Percentiles rank a stretch among this genome's conserved stretches.
Conservation (phyloP, 2,329 filamentous ascomycete genomes). For the Aspergillus sp. region DNA sequence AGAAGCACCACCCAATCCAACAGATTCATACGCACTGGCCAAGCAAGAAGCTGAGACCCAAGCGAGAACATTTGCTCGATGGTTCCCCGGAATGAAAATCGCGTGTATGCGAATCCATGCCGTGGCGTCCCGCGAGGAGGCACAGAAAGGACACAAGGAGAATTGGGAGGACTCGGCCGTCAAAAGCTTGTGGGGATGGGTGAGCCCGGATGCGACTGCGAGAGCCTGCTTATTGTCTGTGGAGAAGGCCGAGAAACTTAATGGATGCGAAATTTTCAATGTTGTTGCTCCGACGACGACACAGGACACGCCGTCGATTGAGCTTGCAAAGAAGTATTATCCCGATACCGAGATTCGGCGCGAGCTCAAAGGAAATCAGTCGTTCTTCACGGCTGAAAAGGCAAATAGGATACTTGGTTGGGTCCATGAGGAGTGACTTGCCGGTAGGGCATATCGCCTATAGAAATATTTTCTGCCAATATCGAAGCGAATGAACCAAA, state of each 20-base stretch:
- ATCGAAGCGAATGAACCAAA: neutral
- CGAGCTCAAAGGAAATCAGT: slow-evolving; percentile 26
- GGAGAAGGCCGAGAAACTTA: slow-evolving; percentile 33
- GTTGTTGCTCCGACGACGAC: slow-evolving; percentile 36
- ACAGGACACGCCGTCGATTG: slow-evolving; percentile 23
- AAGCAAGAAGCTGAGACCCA: slow-evolving; percentile 41
- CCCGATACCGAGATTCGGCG: slow-evolving; percentile 27
- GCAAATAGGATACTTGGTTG: slow-evolving; percentile 22
- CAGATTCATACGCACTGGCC: slow-evolving; percentile 40
- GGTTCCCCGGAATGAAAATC: slow-evolving; percentile 43
- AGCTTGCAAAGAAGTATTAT: slow-evolving; percentile 28
- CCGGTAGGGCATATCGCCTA: neutral
- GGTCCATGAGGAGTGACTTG: slow-evolving; percentile 34
- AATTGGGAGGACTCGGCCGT: slow-evolving; percentile 39
- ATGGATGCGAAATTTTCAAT: slow-evolving; percentile 40
- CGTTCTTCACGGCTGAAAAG: slow-evolving; percentile 23
- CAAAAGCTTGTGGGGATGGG: slow-evolving; percentile 42
- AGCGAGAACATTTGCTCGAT: slow-evolving; percentile 35
- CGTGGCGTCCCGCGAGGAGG: slow-evolving; percentile 32
- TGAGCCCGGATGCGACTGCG: slow-evolving; percentile 36
- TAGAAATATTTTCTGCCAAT: neutral
- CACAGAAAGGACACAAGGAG: slow-evolving; percentile 34
- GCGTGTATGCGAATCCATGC: slow-evolving; percentile 43
- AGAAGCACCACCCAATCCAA: slow-evolving; percentile 34
- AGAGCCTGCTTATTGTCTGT: slow-evolving; percentile 39